A percentile compares a stretch with the other conserved stretches of the same genome.
Evolutionary conservation across 2,329 filamentous ascomycete species (phyloP).

Genomic region (Tolypocladium amazonense): DNA sequence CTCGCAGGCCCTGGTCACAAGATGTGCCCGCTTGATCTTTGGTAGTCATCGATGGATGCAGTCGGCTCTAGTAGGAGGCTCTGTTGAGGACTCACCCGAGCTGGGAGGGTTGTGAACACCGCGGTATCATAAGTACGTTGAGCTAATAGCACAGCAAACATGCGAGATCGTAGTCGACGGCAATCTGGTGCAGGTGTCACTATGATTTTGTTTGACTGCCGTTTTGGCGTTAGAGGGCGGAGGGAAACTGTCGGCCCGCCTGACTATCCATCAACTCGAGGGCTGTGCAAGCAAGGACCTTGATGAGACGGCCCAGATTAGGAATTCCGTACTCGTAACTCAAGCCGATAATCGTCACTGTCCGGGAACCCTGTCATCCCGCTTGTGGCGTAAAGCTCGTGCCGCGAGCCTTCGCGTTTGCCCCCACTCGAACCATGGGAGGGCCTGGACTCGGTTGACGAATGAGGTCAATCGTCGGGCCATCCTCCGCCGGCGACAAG

Average conservation of each 20-base stretch:
- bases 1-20: neutral
- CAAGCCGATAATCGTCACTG: neutral
- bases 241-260: neutral
- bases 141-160: neutral
- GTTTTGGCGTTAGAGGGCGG: neutral
- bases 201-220: neutral
- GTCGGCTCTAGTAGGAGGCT: neutral
- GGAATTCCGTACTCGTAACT: neutral
- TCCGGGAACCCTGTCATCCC: neutral
- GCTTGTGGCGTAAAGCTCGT: neutral
- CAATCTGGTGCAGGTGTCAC: neutral
- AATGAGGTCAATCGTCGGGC: neutral
- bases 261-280: neutral
- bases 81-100: neutral
- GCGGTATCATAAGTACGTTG: neutral
- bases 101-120: neutral
- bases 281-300: neutral
- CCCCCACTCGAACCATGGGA: neutral
- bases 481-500: neutral
- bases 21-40: neutral
- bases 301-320: neutral
- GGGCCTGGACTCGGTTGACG: constrained; percentile 3
- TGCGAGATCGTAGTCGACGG: neutral
- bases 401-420: neutral
- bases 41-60: neutral